phyloP scores from a whole-genome alignment of 2,329 filamentous ascomycete species.

The Calonectria fujianensis region DNA sequence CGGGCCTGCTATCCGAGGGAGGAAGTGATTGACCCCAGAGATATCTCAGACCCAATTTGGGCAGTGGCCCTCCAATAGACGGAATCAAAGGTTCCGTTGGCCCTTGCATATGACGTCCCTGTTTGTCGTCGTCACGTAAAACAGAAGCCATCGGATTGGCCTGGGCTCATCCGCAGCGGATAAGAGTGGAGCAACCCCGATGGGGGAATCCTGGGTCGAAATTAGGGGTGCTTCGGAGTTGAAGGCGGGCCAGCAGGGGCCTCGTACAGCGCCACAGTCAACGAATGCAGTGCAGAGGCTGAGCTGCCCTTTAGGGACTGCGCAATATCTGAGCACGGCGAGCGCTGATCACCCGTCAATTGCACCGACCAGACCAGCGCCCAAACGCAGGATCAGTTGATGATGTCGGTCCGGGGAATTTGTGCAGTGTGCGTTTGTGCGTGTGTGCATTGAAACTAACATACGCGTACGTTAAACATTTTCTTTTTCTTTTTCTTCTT shows the following conservation, averaged over 20 bases:
- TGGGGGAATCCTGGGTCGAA: conserved; percentile 1
- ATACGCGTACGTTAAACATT: background rate
- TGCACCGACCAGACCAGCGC: background rate
- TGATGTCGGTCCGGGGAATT: background rate
- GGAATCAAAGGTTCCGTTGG: conserved; percentile 5
- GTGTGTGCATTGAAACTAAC: background rate
- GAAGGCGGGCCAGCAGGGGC: background rate
- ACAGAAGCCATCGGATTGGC: conserved; percentile 27
- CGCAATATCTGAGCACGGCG: background rate
- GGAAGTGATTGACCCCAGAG: conserved; percentile 27
- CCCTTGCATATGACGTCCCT: conserved; percentile 23
- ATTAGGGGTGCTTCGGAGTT: conserved; percentile 20
- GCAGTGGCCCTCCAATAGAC: conserved; percentile 24
- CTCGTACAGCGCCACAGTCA: background rate
- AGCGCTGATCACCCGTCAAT: background rate
- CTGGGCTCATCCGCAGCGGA: conserved; percentile 9
- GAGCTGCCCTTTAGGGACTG: background rate
- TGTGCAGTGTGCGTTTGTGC: background rate
- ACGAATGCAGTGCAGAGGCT: conserved; percentile 17
- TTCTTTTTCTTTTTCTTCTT: background rate
- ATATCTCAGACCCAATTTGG: conserved; percentile 1
- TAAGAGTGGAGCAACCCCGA: conserved; percentile 26
- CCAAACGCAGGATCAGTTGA: background rate
- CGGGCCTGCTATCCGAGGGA: background rate
- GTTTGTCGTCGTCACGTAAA: conserved; percentile 36